Percentiles rank a stretch among this genome's conserved stretches.
These are phyloP conservation scores for Phytophthora citricola DNA, from an alignment of 352 stramenopile genomes.

Conservation along the genomic window DNA sequence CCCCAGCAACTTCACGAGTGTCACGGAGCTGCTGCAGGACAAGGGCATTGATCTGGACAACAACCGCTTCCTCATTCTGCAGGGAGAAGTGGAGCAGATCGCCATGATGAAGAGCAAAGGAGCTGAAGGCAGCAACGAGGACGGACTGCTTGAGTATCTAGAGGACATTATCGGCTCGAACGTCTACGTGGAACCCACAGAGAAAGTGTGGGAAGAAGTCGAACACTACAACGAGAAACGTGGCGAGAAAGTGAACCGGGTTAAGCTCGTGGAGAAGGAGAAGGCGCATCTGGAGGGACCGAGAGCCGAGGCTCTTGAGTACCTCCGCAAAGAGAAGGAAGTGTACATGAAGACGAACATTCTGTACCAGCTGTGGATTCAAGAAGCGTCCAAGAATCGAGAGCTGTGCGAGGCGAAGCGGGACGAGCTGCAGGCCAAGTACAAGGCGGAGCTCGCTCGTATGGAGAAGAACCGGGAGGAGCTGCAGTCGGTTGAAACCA, in stretches of 20 bases:
- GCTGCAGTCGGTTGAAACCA: slow-evolving; percentile 80
- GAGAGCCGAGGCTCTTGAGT: slow-evolving; percentile 95
- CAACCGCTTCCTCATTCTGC: slow-evolving; percentile 99
- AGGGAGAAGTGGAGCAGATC: slow-evolving; percentile 98
- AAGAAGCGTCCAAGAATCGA: slow-evolving; percentile 83
- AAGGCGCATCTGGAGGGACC: slow-evolving; percentile 94
- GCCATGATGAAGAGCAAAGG: slow-evolving; percentile 99
- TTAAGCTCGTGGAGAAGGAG: slow-evolving; percentile 99
- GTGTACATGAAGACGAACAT: slow-evolving; percentile 97
- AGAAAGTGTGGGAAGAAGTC: slow-evolving; percentile 93
- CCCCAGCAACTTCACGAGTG: slow-evolving; percentile 94
- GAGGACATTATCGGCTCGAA: slow-evolving; percentile 99
- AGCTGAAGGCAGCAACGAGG: slow-evolving; percentile 91
- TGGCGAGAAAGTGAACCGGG: slow-evolving; percentile 96
- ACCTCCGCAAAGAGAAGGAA: slow-evolving; percentile 95
- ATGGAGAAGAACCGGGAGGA: slow-evolving; percentile 84
- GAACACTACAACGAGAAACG: slow-evolving; percentile 93
- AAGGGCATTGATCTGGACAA: slow-evolving; percentile 99
- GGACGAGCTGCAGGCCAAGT: slow-evolving; percentile 77
- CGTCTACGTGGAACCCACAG: slow-evolving; percentile 96
- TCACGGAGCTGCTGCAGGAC: slow-evolving; percentile 93
- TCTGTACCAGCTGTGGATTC: slow-evolving; percentile 95
- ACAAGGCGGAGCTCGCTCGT: slow-evolving; percentile 68
- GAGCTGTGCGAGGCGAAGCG: slow-evolving; percentile 70
- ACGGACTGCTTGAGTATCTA: slow-evolving; percentile 99